phyloP scores from a whole-genome alignment of 495 filamentous ascomycete genomes.

The Neurospora sp. region DNA sequence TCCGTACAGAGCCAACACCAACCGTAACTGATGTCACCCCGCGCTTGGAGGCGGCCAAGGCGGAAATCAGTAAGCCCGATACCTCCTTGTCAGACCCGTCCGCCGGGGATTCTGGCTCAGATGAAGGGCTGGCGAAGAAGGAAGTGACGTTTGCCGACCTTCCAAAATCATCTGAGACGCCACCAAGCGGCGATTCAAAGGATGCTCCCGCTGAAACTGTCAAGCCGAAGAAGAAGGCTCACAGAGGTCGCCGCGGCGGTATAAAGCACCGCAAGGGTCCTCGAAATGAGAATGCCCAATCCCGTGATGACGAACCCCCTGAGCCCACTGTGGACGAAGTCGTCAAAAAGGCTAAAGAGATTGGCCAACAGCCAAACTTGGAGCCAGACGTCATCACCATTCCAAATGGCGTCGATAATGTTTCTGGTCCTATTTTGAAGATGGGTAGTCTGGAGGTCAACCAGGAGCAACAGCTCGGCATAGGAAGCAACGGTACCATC shows the following conservation, averaged over 20 bases:
- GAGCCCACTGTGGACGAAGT: slow-evolving; percentile 35
- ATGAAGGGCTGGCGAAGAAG: background rate
- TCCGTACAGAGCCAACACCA: background rate
- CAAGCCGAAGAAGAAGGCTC: slow-evolving; percentile 65
- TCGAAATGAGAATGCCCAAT: slow-evolving; percentile 28
- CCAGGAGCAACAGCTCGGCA: slow-evolving; percentile 62
- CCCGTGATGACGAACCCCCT: slow-evolving; percentile 29
- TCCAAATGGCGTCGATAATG: slow-evolving; percentile 38
- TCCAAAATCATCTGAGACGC: background rate
- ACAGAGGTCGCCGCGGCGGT: slow-evolving; percentile 75
- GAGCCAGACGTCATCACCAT: slow-evolving; percentile 49
- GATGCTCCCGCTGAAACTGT: slow-evolving; percentile 27
- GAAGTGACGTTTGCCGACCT: slow-evolving; percentile 7
- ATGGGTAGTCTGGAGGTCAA: slow-evolving; percentile 67
- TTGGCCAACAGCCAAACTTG: slow-evolving; percentile 37
- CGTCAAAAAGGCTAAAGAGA: slow-evolving; percentile 33
- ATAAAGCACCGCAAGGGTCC: slow-evolving; percentile 54
- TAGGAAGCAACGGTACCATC: slow-evolving; percentile 76
- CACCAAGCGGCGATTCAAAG: slow-evolving; percentile 19
- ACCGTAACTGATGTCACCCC: background rate
- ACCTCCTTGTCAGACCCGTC: background rate
- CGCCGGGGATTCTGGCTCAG: background rate
- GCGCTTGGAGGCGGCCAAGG: background rate
- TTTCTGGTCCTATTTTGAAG: slow-evolving; percentile 50
- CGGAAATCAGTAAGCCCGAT: background rate